Evolutionary conservation across 805 yeast species (phyloP).

Genomic region (Pichia nakasei): DNA sequence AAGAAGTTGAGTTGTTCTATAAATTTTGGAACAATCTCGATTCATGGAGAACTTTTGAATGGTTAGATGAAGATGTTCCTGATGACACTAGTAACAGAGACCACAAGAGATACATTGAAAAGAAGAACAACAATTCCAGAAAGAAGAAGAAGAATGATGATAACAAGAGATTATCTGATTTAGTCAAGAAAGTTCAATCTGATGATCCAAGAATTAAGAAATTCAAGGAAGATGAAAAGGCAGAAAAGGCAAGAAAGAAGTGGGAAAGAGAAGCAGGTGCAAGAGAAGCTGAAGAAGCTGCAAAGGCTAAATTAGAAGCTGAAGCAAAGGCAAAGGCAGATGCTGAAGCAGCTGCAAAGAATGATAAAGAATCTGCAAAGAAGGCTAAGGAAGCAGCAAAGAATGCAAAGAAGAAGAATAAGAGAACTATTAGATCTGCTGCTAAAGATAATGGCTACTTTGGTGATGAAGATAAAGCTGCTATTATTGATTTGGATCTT

Average conservation of each 20-base stretch:
- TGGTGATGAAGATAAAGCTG: constrained; percentile 64
- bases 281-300: constrained; percentile 92
- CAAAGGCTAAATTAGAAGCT: constrained; percentile 76
- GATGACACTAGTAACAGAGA: constrained; percentile 99
- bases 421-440: constrained; percentile 53
- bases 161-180: constrained; percentile 76
- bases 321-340: constrained; percentile 74
- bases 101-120: constrained; percentile 96
- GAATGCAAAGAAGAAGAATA: constrained; percentile 89
- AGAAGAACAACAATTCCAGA: constrained; percentile 94
- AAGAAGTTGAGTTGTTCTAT: constrained; percentile 81
- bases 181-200: constrained; percentile 78
- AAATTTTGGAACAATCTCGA: constrained; percentile 89
- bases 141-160: constrained; percentile 97
- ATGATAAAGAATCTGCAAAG: constrained; percentile 54
- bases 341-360: constrained; percentile 64
- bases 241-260: constrained; percentile 87
- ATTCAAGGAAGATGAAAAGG: constrained; percentile 90
- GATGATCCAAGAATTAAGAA: constrained; percentile 93
- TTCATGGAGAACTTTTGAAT: constrained; percentile 98
- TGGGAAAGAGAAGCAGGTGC: constrained; percentile 99
- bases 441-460: constrained; percentile 81
- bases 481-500: constrained; percentile 67
- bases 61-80: constrained; percentile 97
- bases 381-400: constrained; percentile 92